phyloP scores from a whole-genome alignment of 768 basidiomycete genomes.

The Podaxis sp. region DNA sequence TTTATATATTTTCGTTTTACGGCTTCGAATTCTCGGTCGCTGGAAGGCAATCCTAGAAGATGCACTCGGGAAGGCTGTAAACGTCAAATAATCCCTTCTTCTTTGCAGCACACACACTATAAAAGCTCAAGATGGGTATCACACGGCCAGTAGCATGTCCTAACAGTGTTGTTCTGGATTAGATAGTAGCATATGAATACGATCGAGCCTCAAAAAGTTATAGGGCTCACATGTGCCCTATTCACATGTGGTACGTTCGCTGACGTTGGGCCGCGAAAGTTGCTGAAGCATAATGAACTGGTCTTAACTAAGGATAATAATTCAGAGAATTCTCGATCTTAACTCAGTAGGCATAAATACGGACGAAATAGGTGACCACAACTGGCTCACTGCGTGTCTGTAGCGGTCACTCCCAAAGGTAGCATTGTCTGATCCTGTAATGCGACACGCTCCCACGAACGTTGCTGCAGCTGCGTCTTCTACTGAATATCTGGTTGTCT shows the following conservation, averaged over 20 bases:
- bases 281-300: background rate
- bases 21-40: background rate
- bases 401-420: conserved; percentile 45
- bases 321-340: background rate
- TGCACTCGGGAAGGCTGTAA: background rate
- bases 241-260: background rate
- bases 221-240: background rate
- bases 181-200: background rate
- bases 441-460: conserved; percentile 43
- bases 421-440: conserved; percentile 50
- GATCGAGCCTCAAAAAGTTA: background rate
- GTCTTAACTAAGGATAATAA: background rate
- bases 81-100: background rate
- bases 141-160: background rate
- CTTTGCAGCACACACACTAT: background rate
- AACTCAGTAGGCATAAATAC: background rate
- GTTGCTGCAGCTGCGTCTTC: conserved; percentile 42
- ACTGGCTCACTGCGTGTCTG: conserved; percentile 18
- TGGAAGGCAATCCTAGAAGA: background rate
- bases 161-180: background rate
- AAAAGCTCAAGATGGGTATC: background rate
- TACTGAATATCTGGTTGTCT: conserved; percentile 11
- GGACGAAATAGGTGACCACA: background rate
- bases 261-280: background rate
- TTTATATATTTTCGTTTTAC: background rate